Conservation (phyloP, 2,329 filamentous ascomycete species). For the Colletotrichum godetiae region DNA sequence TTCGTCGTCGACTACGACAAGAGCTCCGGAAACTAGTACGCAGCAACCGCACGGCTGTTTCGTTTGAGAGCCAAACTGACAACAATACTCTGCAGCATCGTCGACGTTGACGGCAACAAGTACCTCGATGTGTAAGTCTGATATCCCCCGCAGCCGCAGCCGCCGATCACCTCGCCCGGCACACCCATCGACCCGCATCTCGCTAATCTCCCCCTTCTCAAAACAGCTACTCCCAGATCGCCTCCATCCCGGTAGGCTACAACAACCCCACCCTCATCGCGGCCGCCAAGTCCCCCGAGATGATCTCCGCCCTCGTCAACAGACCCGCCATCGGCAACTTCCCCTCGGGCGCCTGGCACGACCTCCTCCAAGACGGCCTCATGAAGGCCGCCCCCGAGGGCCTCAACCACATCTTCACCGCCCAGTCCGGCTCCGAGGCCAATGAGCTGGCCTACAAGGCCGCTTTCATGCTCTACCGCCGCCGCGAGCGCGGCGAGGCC, state of each 20-base stretch:
- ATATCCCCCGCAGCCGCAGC: background rate
- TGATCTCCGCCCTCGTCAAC: constrained; percentile 81
- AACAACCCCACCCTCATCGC: constrained; percentile 77
- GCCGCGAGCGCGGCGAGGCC: constrained; percentile 76
- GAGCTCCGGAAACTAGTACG: constrained; percentile 62
- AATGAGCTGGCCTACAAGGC: constrained; percentile 90
- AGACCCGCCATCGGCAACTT: constrained; percentile 85
- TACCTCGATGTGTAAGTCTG: constrained; percentile 59
- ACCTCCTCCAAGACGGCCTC: constrained; percentile 77
- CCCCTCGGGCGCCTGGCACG: constrained; percentile 79
- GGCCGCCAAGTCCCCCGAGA: constrained; percentile 76
- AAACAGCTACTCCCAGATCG: constrained; percentile 79
- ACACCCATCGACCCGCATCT: constrained; percentile 4
- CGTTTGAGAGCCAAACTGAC: background rate
- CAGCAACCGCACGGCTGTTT: background rate
- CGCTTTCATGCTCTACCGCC: constrained; percentile 84
- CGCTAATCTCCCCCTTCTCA: constrained; percentile 3
- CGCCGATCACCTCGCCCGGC: constrained; percentile 7
- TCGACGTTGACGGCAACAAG: constrained; percentile 62
- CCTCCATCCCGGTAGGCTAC: constrained; percentile 86
- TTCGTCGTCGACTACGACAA: constrained; percentile 65
- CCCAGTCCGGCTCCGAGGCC: constrained; percentile 82
- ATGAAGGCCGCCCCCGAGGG: constrained; percentile 80
- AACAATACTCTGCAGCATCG: constrained; percentile 45
- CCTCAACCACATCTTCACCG: constrained; percentile 83